Evolutionary conservation across 208 protist species (phyloP).

Genomic region (Herpetomonas tarakana): DNA sequence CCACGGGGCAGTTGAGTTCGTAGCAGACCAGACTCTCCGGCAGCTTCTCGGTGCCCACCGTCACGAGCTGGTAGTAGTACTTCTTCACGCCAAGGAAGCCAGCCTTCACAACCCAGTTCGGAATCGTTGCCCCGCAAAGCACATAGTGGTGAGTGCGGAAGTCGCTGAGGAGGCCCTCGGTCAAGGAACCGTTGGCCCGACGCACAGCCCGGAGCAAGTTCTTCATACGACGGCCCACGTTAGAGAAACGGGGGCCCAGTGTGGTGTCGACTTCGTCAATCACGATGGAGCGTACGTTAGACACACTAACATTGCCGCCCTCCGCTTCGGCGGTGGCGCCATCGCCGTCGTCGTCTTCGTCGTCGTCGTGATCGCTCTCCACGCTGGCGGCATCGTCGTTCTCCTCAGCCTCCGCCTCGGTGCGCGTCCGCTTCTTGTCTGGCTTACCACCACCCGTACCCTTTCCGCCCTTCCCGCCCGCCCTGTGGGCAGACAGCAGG

Average conservation of each 20-base stretch:
- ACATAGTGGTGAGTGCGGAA: constrained; percentile 89
- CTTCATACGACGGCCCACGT: constrained; percentile 82
- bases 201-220: constrained; percentile 80
- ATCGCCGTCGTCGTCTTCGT: constrained; percentile 31
- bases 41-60: constrained; percentile 72
- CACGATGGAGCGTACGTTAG: constrained; percentile 72
- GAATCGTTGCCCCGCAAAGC: constrained; percentile 88
- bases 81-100: constrained; percentile 91
- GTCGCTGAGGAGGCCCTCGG: constrained; percentile 63
- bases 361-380: constrained; percentile 22
- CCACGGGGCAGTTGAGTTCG: constrained; percentile 33
- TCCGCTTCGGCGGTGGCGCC: constrained; percentile 6
- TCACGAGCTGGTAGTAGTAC: constrained; percentile 89
- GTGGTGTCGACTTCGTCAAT: constrained; percentile 89
- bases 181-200: constrained; percentile 69
- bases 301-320: constrained; percentile 36
- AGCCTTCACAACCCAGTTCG: constrained; percentile 89
- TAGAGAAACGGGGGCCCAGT: constrained; percentile 85
- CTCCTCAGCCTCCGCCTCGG: constrained; percentile 9
- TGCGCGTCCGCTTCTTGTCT: background rate
- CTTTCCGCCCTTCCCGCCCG: constrained; percentile 24
- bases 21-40: constrained; percentile 66
- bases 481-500: background rate
- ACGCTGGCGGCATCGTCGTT: constrained; percentile 15
- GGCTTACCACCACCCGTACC: background rate